phyloP scores from a whole-genome alignment of 2,329 filamentous ascomycete genomes.

The Colletotrichum liaoningense region DNA sequence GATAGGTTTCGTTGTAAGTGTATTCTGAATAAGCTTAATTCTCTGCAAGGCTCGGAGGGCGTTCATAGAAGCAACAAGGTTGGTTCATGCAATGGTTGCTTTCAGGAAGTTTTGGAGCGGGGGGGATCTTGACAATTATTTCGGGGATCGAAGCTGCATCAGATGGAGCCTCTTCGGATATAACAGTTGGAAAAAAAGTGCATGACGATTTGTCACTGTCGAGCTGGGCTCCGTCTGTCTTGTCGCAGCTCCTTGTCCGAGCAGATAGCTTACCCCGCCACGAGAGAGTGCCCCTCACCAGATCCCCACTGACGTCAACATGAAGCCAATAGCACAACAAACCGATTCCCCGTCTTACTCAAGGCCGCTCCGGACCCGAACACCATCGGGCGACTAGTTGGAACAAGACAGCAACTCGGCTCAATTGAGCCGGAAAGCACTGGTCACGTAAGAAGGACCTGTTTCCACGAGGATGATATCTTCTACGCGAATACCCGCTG shows the following conservation, averaged over 20 bases:
- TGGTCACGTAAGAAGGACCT: not conserved
- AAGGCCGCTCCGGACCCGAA: conserved; percentile 1
- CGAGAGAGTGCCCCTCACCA: not conserved
- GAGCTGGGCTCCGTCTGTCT: conserved; percentile 8
- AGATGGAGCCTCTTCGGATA: conserved; percentile 23
- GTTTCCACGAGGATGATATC: not conserved
- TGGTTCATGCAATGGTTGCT: not conserved
- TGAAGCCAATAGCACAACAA: conserved; percentile 14
- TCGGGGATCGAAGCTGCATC: conserved; percentile 17
- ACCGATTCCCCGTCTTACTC: not conserved
- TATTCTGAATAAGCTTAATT: conserved; percentile 31
- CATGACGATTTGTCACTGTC: conserved; percentile 13
- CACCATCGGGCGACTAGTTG: not conserved
- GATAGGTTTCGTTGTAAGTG: conserved; percentile 6
- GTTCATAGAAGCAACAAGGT: conserved; percentile 22
- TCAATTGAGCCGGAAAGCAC: not conserved
- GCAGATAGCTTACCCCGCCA: conserved; percentile 19
- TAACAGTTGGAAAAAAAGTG: conserved; percentile 7
- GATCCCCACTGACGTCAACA: conserved; percentile 32
- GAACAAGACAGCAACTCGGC: not conserved
- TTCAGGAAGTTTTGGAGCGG: conserved; percentile 3
- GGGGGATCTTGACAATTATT: not conserved
- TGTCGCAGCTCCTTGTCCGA: not conserved
- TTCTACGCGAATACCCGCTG: not conserved
- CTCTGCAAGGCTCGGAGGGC: conserved; percentile 30